phyloP scores from a whole-genome alignment of 108 stramenopile genomes.

The Pseudonitzschia multiseries region DNA sequence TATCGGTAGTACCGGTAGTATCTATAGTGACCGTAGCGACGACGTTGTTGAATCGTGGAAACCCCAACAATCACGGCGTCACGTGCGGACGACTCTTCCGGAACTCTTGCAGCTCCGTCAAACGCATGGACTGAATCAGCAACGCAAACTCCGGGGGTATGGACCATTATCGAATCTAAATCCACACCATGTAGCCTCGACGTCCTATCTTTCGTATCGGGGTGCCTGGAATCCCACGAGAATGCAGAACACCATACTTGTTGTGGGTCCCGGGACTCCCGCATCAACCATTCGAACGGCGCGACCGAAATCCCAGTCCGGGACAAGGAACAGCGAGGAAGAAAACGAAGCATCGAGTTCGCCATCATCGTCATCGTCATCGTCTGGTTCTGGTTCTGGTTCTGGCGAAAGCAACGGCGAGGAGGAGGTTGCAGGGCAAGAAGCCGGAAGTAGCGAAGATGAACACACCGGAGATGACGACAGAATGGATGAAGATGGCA shows the following conservation, averaged over 20 bases:
- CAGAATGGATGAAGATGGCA: slow-evolving; percentile 31
- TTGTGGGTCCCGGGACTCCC: slow-evolving; percentile 73
- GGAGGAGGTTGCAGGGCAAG: slow-evolving; percentile 40
- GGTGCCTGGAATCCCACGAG: slow-evolving; percentile 56
- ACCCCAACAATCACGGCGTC: background rate
- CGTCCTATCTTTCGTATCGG: slow-evolving; percentile 14
- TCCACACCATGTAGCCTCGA: background rate
- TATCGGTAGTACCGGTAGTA: too few species aligned
- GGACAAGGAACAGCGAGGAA: background rate
- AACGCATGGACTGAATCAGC: slow-evolving; percentile 14
- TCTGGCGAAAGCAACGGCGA: slow-evolving; percentile 8
- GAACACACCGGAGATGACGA: slow-evolving; percentile 18
- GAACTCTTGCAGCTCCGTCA: slow-evolving; percentile 27
- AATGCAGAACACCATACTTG: slow-evolving; percentile 78
- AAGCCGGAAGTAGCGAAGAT: slow-evolving; percentile 20
- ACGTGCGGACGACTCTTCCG: slow-evolving; percentile 10
- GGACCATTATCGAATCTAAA: background rate
- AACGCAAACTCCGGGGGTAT: slow-evolving; percentile 1
- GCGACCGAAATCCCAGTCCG: background rate
- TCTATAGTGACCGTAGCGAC: background rate
- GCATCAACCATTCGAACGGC: slow-evolving; percentile 40
- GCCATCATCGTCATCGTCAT: slow-evolving; percentile 16
- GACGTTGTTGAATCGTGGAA: slow-evolving; percentile 15
- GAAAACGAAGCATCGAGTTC: slow-evolving; percentile 10
- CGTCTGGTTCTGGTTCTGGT: background rate